Evolutionary conservation across 179 eudicot genomes (phyloP), one percentile per base, ranked within the genome.

Genomic region (Amaranthus tricolor): DNA sequence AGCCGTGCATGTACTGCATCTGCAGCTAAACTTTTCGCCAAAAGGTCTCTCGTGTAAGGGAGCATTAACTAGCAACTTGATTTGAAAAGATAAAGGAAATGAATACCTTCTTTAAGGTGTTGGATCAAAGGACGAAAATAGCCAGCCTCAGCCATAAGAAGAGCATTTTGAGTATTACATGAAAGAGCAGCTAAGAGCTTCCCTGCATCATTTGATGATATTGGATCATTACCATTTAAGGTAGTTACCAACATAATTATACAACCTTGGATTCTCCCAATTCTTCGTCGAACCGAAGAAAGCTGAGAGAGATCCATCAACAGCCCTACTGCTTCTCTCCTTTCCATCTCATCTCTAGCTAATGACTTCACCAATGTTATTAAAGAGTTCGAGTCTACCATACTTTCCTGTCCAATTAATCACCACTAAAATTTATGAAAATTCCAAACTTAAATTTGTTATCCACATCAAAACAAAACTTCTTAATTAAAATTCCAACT

Each of bases 131-230:
- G 99, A 79, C 72, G 88, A 82, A 93, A 93, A 73, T 90, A 93
- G 66, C 92, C 97, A 53, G 99, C 90, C 85, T 95, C 97, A 19
- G 99, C 96, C 97, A 95, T 95, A 71, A 89, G 92, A 81, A 95
- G 96, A 76, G 91, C 99, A 86, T 93, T 90, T 70, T 95, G 99
- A 57, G 97, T 83, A 77, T 88, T 90, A 74, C 81, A 74, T 21
- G 97, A 89, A 74, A 95, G 82, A 69, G 85, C 77, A 83, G 54
- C 77, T 58, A 95, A 73, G 81, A 95, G 70, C 76, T 76, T 88
- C 47, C 74, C 86, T 7, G 99, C 97, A 87, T 87, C 91, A 78
- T 69, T 52, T 1, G 95, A 83, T 76, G 95, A 90, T 20, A 77
- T 71, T 62, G 82, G 78, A 84, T 93, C 95, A 52, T 85, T 88